Conservation (phyloP, 495 filamentous ascomycete genomes). For the Neohortaea acidophila region DNA sequence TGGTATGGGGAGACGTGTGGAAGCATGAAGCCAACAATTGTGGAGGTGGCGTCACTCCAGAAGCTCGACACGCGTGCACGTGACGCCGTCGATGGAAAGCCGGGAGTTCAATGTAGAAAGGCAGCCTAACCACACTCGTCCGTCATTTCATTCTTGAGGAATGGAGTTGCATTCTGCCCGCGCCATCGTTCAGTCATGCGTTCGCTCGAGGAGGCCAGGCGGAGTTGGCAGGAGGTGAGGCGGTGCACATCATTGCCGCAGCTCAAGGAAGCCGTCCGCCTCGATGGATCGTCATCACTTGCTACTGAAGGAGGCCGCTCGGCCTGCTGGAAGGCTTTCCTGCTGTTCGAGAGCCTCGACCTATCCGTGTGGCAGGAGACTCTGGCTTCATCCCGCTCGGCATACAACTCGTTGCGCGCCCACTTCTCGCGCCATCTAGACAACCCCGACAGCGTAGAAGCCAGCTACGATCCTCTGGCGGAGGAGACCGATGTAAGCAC, state of each 20-base stretch:
- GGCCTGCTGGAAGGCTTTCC: constrained; percentile 86
- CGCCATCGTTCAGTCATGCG: too few relatives aligned
- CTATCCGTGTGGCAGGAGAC: constrained; percentile 51
- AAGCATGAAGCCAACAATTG: too few relatives aligned
- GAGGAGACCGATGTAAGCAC: constrained; percentile 63
- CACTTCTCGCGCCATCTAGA: constrained; percentile 68
- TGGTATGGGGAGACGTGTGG: too few relatives aligned
- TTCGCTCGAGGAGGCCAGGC: constrained; percentile 7
- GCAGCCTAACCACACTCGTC: too few relatives aligned
- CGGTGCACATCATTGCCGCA: constrained; percentile 33
- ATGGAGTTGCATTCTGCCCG: too few relatives aligned
- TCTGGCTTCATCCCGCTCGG: constrained; percentile 51
- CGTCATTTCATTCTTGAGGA: too few relatives aligned
- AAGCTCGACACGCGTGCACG: too few relatives aligned
- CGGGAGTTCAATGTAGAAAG: too few relatives aligned
- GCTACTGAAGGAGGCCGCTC: constrained; percentile 58
- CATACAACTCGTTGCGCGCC: constrained; percentile 54
- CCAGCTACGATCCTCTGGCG: constrained; percentile 64
- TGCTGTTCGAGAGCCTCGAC: constrained; percentile 60
- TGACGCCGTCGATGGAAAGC: too few relatives aligned
- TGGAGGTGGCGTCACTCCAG: too few relatives aligned
- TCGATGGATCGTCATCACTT: constrained; percentile 29
- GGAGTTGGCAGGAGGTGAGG: constrained; percentile 23
- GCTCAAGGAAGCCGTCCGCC: constrained; percentile 49
- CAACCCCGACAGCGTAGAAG: constrained; percentile 63